These are phyloP conservation scores for Calonectria hongkongensis DNA, from an alignment of 2,329 filamentous ascomycete species.

Conservation along the genomic window DNA sequence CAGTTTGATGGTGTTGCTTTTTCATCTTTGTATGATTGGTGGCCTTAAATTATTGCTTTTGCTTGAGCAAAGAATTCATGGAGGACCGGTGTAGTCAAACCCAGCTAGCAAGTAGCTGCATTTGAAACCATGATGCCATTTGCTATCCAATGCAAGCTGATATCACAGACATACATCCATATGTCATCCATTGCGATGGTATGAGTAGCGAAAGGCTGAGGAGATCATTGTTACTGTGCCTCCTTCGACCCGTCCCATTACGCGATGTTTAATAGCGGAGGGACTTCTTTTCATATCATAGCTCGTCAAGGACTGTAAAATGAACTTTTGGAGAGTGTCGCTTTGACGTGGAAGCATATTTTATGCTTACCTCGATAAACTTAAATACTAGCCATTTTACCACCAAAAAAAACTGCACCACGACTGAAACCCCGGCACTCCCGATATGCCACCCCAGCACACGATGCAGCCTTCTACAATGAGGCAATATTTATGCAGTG, in stretches of 20 bases:
- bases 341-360: neutral
- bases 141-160: neutral
- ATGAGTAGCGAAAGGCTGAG: neutral
- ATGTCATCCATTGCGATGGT: neutral
- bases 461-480: neutral
- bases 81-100: neutral
- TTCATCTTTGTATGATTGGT: neutral
- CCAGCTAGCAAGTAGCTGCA: conserved; percentile 12
- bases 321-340: neutral
- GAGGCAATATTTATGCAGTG: conserved; percentile 8
- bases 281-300: neutral
- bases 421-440: too few relatives aligned
- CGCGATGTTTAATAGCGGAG: neutral
- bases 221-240: neutral
- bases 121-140: neutral
- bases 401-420: neutral
- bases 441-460: neutral
- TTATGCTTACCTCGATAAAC: conserved; percentile 22
- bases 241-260: neutral
- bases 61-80: neutral
- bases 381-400: neutral
- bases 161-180: neutral
- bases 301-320: neutral
- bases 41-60: conserved; percentile 8
- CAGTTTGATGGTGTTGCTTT: neutral